Evolutionary conservation across 768 basidiomycete species (phyloP), one percentile per base, ranked within the genome.

Genomic region (Phanerodontia chrysosporium): DNA sequence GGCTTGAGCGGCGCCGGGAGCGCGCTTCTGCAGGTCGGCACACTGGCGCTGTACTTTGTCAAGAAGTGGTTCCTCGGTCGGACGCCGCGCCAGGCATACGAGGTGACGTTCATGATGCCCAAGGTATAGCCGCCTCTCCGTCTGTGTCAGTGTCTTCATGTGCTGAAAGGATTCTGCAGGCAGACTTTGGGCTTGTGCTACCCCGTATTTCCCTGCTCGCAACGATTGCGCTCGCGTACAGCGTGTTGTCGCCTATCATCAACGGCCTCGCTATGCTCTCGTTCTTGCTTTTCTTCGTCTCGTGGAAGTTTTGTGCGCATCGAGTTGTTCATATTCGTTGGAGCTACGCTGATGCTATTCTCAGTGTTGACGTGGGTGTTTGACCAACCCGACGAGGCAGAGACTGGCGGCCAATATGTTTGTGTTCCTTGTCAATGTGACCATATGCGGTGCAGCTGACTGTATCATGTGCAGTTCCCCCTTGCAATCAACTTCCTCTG

Each of bases 21-120:
- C 28, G 80, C 81, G 9, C 72, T 87, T 30, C 74, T 82, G 4
- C 85, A 86, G 65, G 69, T 84, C 8, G 76, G 76, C 36, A 76
- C 80, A 4, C 67, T 89, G 9, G 60, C 80, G 7, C 51, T 87
- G 16, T 83, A 87, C 70, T 87, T 80, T 64, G 67, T 87, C 57
- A 81, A 81, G 61, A 82, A 86, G 63, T 80, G 83, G 76, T 78
- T 89, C 56, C 73, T 85, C 39, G 88, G 86, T 1, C 80, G 83
- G 18, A 86, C 87, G 3, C 85, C 85, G 35, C 76, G 86, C n/a
- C 79, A 84, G 57, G 82, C 86, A 4, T 89, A 77, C 65, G 72
- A 69, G 24, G 78, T 80, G 22, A 81, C 78, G 0, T 83, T 81
- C 61, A 59, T 76, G 61, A 83, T 83, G 82, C 82, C 82, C 48